Evolutionary conservation across 495 filamentous ascomycete genomes (phyloP), one percentile per base, ranked within the genome.

Genomic region (Massariosphaeria phaeospora): DNA sequence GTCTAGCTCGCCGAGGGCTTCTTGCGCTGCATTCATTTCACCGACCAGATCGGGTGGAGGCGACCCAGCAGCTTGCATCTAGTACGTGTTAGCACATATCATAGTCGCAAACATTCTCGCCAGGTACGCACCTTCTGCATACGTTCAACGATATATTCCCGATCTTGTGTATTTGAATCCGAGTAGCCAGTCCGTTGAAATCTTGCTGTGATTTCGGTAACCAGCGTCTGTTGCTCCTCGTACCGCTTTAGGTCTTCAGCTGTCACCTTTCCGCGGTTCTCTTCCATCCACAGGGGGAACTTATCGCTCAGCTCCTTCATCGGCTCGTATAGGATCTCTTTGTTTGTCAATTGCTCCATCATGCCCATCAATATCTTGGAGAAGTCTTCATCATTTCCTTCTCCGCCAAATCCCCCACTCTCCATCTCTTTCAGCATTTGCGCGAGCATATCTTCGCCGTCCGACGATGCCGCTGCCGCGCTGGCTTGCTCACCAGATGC

Each of bases 311-410:
- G 70, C 71, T 98, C 94, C 73, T 93, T 95, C 91, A 98, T 96
- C 13, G 93, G 93, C 72, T 96, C 91, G 64, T 98, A 96, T 36
- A 98, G 73, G 52, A 98, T 95, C 65, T 98, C 93, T 74, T 95
- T 97, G 66, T 93, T 94, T 1, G 93, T 96, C 50, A 98, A 74
- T 69, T 98, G 89, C 70, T 97, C 89, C 91, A 98, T 97, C 89
- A 96, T 95, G 24, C 85, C 87, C 75, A 94, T 75, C 26, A 97
- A 77, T 83, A 97, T 86, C 70, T 93, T 91, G 23, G 84, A 86
- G 61, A 96, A 84, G 55, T 95, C 89, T 50, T 91, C 89, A 18
- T 97, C 89, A 48, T 76, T 77, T 15, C 79, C 84, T 23, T 64
- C 68, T 8, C 58, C 66, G 13, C 76, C 82, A 1, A 79, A 74